Evolutionary conservation across 1,284 basidiomycete species (phyloP), one percentile per base, ranked within the genome.

Genomic region (Meripilus lineatus): DNA sequence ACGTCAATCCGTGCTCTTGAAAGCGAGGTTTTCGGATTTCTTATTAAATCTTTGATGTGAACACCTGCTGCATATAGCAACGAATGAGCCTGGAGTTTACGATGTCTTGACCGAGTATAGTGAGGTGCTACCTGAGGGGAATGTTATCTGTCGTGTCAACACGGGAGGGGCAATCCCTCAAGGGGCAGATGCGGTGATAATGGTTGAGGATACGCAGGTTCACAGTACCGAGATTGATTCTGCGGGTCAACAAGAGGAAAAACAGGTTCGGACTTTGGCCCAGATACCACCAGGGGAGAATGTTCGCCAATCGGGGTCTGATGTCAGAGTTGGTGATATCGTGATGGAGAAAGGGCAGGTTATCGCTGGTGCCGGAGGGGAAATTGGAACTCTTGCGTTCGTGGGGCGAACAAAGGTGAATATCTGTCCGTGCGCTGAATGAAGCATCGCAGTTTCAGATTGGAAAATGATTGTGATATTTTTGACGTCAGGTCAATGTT

Each of bases 201-300:
- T 93, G 89, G 91, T 94, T 14, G 91, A 94, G 64, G 91, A 94
- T 57, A 93, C 91, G 0, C 76, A 79, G 43, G 70, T 94, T 10
- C 66, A 79, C 11, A 74, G 75, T 7, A 75, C 74, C 1, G 51
- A 64, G 42, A 60, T 58, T 13, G 67, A 59, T 28, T 56, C 52
- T 1, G 36, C 54, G 5, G 52, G 53, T 11, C 47, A 52, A 8
- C 52, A 21, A 4, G 90, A 93, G 58, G 90, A 93, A 59, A 66
- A 70, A 21, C 72, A 79, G 47, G 78, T 93, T 2, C 73, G 77
- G 53, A 79, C 81, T 0, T 69, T 91, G 1, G 81, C 69, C 1
- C 78, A 81, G 48, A 72, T 89, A 0, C 71, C 77, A 1, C 49
- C 54, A 1, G 80, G 79, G 0, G 90, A 93, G 57, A 93, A 93